Evolutionary conservation across 1,284 basidiomycete species (phyloP).

Genomic region (Ganoderma lingzhi): DNA sequence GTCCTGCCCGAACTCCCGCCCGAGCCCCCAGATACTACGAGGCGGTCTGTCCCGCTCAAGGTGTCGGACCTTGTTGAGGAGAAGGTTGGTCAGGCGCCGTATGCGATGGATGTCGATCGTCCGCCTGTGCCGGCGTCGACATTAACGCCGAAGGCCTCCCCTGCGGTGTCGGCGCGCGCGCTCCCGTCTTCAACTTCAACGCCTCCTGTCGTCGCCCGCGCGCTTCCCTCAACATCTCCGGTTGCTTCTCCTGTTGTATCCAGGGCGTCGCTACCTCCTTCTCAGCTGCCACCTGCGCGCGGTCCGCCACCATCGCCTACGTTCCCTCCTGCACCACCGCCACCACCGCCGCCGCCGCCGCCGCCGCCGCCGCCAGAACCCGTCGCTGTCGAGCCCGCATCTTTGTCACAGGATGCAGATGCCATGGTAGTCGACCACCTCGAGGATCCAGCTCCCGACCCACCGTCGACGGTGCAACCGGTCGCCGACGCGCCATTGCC

Average conservation of each 20-base stretch:
- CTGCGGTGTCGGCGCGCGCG: neutral
- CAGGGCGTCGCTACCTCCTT: neutral
- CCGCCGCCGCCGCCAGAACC: neutral
- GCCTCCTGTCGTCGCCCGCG: neutral
- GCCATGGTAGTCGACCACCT: neutral
- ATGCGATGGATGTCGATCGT: conserved; percentile 19
- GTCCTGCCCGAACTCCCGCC: conserved; percentile 10
- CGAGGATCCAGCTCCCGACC: neutral
- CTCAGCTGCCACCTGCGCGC: neutral
- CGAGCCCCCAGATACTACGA: conserved; percentile 6
- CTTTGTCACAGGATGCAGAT: conserved; percentile 1
- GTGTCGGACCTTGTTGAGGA: neutral
- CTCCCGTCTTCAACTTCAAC: neutral
- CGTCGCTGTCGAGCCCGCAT: neutral
- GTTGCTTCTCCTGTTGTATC: neutral
- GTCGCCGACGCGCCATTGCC: neutral
- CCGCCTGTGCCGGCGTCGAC: conserved; percentile 8
- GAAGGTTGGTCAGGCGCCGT: neutral
- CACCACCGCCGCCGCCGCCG: neutral
- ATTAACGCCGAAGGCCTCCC: neutral
- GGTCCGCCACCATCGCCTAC: neutral
- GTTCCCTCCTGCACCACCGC: neutral
- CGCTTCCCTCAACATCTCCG: neutral
- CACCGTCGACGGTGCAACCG: neutral
- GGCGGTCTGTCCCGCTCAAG: neutral